Percentiles rank a stretch among this genome's conserved stretches.
Conservation (phyloP, 352 stramenopile species). For the Pythium dissimile region DNA sequence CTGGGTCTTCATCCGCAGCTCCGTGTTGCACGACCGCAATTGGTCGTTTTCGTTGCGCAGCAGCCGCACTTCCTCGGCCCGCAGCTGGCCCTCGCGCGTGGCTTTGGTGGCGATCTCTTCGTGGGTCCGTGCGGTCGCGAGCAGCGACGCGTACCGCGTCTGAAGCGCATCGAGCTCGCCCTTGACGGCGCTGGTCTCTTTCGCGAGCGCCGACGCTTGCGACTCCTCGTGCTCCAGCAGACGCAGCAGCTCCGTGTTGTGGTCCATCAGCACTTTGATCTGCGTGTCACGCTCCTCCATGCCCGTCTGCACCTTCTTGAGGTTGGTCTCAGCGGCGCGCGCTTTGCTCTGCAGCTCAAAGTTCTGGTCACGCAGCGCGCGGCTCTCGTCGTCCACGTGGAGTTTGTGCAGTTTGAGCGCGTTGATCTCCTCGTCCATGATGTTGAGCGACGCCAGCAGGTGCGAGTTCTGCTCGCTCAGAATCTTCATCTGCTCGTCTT, state of each 20-base stretch:
- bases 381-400: conserved; percentile 89
- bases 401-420: conserved; percentile 56
- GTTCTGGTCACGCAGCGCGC: conserved; percentile 88
- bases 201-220: conserved; percentile 63
- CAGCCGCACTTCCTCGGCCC: conserved; percentile 92
- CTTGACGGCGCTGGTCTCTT: conserved; percentile 52
- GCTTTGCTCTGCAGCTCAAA: conserved; percentile 92
- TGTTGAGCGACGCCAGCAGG: conserved; percentile 84
- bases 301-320: conserved; percentile 76
- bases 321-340: conserved; percentile 80
- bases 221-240: conserved; percentile 94
- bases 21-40: conserved; percentile 90
- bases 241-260: conserved; percentile 94
- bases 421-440: conserved; percentile 77
- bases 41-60: conserved; percentile 88
- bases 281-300: conserved; percentile 91
- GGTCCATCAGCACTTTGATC: conserved; percentile 92
- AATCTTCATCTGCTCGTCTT: conserved; percentile 95
- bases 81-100: conserved; percentile 89
- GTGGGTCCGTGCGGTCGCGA: conserved; percentile 91
- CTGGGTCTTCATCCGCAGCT: conserved; percentile 93
- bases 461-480: conserved; percentile 92
- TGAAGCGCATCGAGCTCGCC: conserved; percentile 84
- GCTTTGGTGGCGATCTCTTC: conserved; percentile 89
- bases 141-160: conserved; percentile 85